Evolutionary conservation across 768 basidiomycete genomes (phyloP).

Genomic region (Lyophyllum shimeji): DNA sequence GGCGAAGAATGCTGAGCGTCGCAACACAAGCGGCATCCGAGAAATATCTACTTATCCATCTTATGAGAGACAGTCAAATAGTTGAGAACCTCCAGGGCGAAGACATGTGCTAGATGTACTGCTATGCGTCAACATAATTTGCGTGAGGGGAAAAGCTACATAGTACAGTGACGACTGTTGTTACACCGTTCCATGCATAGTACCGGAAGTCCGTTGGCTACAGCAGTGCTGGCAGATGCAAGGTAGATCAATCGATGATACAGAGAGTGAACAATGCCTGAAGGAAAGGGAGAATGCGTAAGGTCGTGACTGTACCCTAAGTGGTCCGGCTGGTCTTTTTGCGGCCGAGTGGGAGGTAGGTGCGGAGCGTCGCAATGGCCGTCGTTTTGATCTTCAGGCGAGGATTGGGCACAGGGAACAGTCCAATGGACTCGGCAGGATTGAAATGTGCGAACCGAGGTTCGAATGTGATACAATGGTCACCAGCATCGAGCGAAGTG

Average conservation of each 20-base stretch:
- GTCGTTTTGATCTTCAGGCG: conserved; percentile 18
- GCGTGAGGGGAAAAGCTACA: not conserved
- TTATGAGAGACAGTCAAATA: too few relatives aligned
- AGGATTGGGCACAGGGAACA: conserved; percentile 23
- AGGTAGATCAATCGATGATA: not conserved
- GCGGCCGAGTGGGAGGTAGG: conserved; percentile 23
- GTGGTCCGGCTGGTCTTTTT: conserved; percentile 5
- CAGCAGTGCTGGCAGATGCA: not conserved
- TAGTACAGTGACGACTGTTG: not conserved
- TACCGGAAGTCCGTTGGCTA: not conserved
- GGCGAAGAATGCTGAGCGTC: too few relatives aligned
- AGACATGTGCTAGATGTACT: too few relatives aligned
- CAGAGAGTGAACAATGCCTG: not conserved
- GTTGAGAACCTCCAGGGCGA: too few relatives aligned
- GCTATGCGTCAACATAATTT: too few relatives aligned
- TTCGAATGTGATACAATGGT: conserved; percentile 21
- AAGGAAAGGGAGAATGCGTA: not conserved
- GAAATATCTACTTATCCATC: too few relatives aligned
- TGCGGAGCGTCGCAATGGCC: conserved; percentile 24
- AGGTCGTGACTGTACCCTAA: not conserved
- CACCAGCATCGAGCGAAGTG: conserved; percentile 5
- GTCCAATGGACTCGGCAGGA: conserved; percentile 26
- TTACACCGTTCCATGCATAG: not conserved
- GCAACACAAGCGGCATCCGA: too few relatives aligned
- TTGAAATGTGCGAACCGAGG: conserved; percentile 18